Evolutionary conservation across 768 basidiomycete species (phyloP), one percentile per base, ranked within the genome.

Genomic region (Agaricus sinodeliciosus): DNA sequence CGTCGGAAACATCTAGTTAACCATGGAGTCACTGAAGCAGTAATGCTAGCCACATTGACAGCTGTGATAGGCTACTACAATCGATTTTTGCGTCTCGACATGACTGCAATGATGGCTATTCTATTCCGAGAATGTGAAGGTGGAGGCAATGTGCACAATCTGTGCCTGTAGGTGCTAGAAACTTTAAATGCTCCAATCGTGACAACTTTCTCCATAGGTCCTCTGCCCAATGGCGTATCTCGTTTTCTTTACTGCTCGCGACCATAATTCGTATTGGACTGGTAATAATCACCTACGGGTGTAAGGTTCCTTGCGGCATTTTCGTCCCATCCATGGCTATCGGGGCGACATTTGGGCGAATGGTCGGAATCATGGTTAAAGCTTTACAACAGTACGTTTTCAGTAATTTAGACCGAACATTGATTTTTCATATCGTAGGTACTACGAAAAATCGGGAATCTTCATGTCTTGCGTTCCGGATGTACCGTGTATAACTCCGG

Each of bases 321-420:
- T 99, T 99, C 59, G 91, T 99, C 0, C 96, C 96, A 1, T 96
- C 94, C 3, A 98, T 99, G 96, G 96, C 95, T 0, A 85, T 98
- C 51, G 96, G 96, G 36, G 96, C 96, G 3, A 88, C 91, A 0
- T 98, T 98, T 63, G 96, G 96, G 2, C 77, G 96, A 36, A 96
- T 98, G 93, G 72, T 99, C 15, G 96, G 96, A 0, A 98, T 97
- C 55, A 76, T 96, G 57, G 94, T 97, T 28, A 95, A 96, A 68
- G 94, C 94, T 0, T 76, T 96, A 69, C 85, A 95, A 66, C 77
- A 75, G 94, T 87, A 77, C 62, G 61, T 47, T 40, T n/a, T 39
- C 15, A 35, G 39, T 44, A 36, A 22, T 28, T 27, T 42, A 25
- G 37, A 11, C 26, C 36, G 48, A 51, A 48, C 48, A 43, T 53